phyloP scores from a whole-genome alignment of 305 asterid genomes.

The Andrographis paniculata region DNA sequence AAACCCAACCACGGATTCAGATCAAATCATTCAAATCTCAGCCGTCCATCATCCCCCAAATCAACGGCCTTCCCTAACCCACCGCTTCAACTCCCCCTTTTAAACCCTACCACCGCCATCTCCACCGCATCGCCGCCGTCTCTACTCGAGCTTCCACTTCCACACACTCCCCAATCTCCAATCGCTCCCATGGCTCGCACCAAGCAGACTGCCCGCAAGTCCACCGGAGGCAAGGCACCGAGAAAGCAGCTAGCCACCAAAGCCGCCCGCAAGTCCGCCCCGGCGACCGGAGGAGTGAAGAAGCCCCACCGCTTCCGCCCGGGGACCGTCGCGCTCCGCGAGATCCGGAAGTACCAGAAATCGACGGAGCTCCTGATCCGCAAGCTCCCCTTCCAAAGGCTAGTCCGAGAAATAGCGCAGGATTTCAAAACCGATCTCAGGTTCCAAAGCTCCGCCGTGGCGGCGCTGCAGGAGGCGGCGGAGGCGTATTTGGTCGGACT shows the following conservation, averaged over 20 bases:
- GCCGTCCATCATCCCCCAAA: background rate
- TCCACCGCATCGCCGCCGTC: background rate
- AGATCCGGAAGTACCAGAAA: slow-evolving; percentile 59
- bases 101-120: background rate
- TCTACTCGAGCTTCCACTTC: background rate
- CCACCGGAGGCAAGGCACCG: slow-evolving; percentile 48
- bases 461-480: slow-evolving; percentile 69
- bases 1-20: background rate
- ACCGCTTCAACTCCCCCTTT: background rate
- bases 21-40: background rate
- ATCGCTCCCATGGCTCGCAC: slow-evolving; percentile 35
- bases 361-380: slow-evolving; percentile 56
- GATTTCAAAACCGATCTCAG: slow-evolving; percentile 66
- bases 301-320: too few relatives aligned
- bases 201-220: slow-evolving; percentile 47
- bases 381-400: slow-evolving; percentile 59
- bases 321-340: slow-evolving; percentile 56
- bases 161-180: background rate
- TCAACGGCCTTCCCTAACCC: background rate
- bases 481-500: slow-evolving; percentile 55
- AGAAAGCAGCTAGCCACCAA: slow-evolving; percentile 49
- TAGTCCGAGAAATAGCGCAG: slow-evolving; percentile 58
- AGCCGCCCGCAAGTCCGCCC: slow-evolving; percentile 48
- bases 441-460: slow-evolving; percentile 66
- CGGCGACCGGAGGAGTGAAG: slow-evolving; percentile 52